Percentiles rank a stretch among this genome's conserved stretches.
phyloP scores from a whole-genome alignment of 345 rosid species.

The Sisymbrium irio region DNA sequence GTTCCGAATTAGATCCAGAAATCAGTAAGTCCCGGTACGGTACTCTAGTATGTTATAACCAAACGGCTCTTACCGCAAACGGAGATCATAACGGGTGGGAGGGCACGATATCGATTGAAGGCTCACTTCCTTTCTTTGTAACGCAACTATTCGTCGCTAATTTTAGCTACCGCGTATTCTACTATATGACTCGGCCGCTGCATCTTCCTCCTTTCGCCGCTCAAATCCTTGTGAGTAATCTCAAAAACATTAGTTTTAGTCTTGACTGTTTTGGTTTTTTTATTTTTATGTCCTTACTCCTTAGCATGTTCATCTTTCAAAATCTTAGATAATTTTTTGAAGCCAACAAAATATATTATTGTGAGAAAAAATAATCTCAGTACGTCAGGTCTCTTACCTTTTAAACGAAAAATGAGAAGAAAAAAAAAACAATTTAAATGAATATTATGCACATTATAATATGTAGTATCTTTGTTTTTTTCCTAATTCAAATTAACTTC shows the following conservation, averaged over 20 bases:
- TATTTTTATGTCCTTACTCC: too few relatives aligned
- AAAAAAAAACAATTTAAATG: too few relatives aligned
- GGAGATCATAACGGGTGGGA: slow-evolving; percentile 2
- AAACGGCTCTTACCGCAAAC: not conserved
- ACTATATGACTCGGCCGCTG: slow-evolving; percentile 18
- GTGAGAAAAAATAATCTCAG: too few relatives aligned
- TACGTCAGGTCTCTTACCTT: too few relatives aligned
- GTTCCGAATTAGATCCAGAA: too few relatives aligned
- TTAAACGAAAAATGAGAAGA: too few relatives aligned
- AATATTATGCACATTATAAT: not conserved
- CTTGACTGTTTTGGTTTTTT: too few relatives aligned
- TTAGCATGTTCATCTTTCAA: too few relatives aligned
- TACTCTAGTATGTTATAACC: slow-evolving; percentile 19
- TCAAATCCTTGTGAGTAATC: slow-evolving; percentile 34
- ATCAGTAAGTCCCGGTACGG: slow-evolving; percentile 7
- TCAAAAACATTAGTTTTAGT: not conserved
- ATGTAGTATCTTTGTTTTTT: not conserved
- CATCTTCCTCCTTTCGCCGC: slow-evolving; percentile 37
- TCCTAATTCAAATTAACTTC: not conserved
- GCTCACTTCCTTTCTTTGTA: slow-evolving; percentile 14
- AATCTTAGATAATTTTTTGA: too few relatives aligned
- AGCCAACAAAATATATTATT: too few relatives aligned
- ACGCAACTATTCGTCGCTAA: slow-evolving; percentile 27
- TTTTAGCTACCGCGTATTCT: slow-evolving; percentile 1
- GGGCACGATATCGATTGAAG: not conserved